A percentile compares a stretch with the other conserved stretches of the same genome.
These are phyloP conservation scores for Dactylorhiza incarnata DNA, from an alignment of 106 monocot genomes.

Conservation along the genomic window DNA sequence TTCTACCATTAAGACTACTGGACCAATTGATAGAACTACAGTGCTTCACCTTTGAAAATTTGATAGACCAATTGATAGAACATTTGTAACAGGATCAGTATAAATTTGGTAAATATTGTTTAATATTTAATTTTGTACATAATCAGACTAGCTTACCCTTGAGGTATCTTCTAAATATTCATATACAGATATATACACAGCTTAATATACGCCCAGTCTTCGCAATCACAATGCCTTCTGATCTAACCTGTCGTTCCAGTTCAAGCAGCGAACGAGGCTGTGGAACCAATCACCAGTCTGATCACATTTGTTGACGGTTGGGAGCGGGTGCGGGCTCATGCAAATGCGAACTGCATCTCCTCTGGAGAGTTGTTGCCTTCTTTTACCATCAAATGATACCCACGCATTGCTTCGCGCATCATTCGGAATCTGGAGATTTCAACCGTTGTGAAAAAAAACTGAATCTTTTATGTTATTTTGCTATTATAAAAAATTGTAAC, in stretches of 20 bases:
- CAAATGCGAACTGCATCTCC: conserved; percentile 81
- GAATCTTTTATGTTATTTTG: too few relatives aligned
- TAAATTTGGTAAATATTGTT: too few relatives aligned
- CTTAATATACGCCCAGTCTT: background rate
- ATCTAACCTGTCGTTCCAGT: conserved; percentile 94
- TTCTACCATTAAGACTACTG: too few relatives aligned
- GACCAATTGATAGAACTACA: too few relatives aligned
- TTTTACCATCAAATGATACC: conserved; percentile 99
- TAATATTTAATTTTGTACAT: too few relatives aligned
- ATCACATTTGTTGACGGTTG: conserved; percentile 95
- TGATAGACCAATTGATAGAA: too few relatives aligned
- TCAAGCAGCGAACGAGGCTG: conserved; percentile 86
- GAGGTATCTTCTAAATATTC: background rate
- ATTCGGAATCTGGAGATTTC: conserved; percentile 60
- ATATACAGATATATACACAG: conserved; percentile 10
- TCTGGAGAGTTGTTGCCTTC: conserved; percentile 90
- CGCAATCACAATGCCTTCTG: conserved; percentile 74
- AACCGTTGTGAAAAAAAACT: background rate
- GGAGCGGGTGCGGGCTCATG: conserved; percentile 96
- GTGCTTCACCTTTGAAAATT: too few relatives aligned
- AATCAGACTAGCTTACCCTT: too few relatives aligned
- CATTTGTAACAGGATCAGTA: too few relatives aligned
- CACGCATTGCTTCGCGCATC: conserved; percentile 90
- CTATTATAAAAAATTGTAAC: background rate
- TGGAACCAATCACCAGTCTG: conserved; percentile 98